Conservation (phyloP, 2,329 filamentous ascomycete species). For the Verticillium isaacii region DNA sequence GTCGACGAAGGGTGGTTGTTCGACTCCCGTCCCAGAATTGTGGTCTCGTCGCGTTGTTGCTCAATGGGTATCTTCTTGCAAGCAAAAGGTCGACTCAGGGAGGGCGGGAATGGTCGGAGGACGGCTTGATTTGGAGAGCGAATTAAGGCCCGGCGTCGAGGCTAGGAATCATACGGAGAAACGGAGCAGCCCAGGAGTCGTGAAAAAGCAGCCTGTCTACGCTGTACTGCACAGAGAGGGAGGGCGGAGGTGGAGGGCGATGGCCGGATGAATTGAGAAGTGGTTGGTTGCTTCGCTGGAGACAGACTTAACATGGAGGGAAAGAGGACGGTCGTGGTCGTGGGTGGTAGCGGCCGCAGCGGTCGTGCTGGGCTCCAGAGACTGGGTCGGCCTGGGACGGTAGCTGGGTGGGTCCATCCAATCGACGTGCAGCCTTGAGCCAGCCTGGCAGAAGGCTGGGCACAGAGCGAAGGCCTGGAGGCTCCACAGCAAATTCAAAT, state of each 20-base stretch:
- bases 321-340: background rate
- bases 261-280: background rate
- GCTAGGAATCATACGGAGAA: background rate
- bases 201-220: background rate
- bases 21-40: background rate
- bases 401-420: background rate
- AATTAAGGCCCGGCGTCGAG: background rate
- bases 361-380: background rate
- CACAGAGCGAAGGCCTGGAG: background rate
- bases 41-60: background rate
- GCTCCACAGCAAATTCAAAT: constrained; percentile 2
- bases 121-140: background rate
- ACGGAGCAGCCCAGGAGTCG: background rate
- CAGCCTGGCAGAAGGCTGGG: background rate
- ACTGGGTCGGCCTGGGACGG: background rate
- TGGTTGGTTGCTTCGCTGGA: background rate
- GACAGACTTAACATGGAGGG: background rate
- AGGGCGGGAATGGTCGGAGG: background rate
- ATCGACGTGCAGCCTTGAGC: background rate
- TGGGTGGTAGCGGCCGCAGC: background rate
- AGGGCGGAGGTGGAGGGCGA: background rate
- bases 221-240: background rate
- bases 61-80: background rate
- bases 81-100: background rate
- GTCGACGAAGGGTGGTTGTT: background rate